phyloP scores from a whole-genome alignment of 2,329 filamentous ascomycete species.

The Orbilia oligospora region DNA sequence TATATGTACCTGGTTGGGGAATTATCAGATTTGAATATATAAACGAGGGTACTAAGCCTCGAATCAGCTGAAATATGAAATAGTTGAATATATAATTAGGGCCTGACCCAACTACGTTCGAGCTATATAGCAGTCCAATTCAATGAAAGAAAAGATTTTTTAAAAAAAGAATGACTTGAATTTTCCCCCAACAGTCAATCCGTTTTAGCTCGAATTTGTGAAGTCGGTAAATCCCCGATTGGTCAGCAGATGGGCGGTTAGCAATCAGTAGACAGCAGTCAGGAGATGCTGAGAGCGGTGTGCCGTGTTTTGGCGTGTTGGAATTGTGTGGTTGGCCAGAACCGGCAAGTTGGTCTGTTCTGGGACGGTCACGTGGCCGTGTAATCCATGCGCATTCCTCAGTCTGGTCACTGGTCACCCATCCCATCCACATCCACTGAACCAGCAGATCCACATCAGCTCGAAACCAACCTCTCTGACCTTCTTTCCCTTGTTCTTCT shows the following conservation, averaged over 20 bases:
- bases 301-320: slow-evolving; percentile 22
- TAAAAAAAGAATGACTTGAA: too few species aligned
- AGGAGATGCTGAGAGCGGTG: background rate
- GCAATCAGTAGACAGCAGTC: slow-evolving; percentile 44
- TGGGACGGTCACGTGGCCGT: slow-evolving; percentile 21
- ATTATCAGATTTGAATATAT: too few species aligned
- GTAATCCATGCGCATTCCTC: slow-evolving; percentile 9
- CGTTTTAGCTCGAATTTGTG: background rate
- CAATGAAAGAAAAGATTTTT: background rate
- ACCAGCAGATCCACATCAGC: slow-evolving; percentile 11
- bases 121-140: background rate
- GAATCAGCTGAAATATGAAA: too few species aligned
- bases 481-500: background rate
- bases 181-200: slow-evolving; percentile 15
- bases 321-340: slow-evolving; percentile 41
- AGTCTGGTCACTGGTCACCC: too few species aligned
- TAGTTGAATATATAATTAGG: background rate
- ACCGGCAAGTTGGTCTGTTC: slow-evolving; percentile 2
- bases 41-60: too few species aligned
- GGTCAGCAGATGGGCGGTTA: slow-evolving; percentile 44
- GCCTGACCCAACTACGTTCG: background rate
- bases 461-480: slow-evolving; percentile 19
- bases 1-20: too few species aligned
- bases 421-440: background rate
- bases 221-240: slow-evolving; percentile 29